Evolutionary conservation across 1,284 basidiomycete genomes (phyloP), one percentile per base, ranked within the genome.

Genomic region (Ustilago loliicola): DNA sequence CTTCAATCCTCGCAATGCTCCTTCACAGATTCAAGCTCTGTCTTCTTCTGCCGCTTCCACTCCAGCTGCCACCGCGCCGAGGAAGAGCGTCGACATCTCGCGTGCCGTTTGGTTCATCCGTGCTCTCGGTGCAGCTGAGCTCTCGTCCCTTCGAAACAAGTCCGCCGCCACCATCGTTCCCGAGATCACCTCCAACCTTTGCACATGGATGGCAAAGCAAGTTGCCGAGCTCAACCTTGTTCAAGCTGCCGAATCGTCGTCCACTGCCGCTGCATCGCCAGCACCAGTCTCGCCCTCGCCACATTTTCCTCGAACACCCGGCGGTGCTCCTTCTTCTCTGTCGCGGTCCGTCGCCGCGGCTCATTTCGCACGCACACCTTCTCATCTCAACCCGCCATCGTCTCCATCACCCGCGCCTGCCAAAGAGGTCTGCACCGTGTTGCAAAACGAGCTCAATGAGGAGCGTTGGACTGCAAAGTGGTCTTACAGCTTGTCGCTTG

Each of bases 81-180:
- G 94, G 29, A 68, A 42, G 13, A 61, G 67, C 42, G 94, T 99
- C 34, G 92, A 93, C 1, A 91, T 96, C 48, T 90, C 92, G 1
- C 89, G 97, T 29, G 97, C 97, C 0, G 90, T 97, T 3, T 99
- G 97, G 97, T 95, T 97, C 86, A 90, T 98, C 32, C 90, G 95
- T 15, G 93, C 96, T 0, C 91, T 96, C 61, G 97, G 96, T n/a
- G 94, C 93, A 1, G 95, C 95, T 80, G 96, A 99, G 87, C 95
- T 95, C 47, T 68, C 72, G 10, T 71, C 79, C 9, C 61, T 72
- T 10, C 64, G 77, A 9, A 79, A 74, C 72, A 73, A 74, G 64
- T 70, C 73, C 34, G 65, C 69, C 8, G 66, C 90, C 80, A 88
- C 25, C 92, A 96, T 97, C 85, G 94, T 94, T 52, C 88, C 92